Base-by-base conservation (phyloP, 2,329 filamentous ascomycete genomes). In the Allantophomopsis lycopodina region DNA sequence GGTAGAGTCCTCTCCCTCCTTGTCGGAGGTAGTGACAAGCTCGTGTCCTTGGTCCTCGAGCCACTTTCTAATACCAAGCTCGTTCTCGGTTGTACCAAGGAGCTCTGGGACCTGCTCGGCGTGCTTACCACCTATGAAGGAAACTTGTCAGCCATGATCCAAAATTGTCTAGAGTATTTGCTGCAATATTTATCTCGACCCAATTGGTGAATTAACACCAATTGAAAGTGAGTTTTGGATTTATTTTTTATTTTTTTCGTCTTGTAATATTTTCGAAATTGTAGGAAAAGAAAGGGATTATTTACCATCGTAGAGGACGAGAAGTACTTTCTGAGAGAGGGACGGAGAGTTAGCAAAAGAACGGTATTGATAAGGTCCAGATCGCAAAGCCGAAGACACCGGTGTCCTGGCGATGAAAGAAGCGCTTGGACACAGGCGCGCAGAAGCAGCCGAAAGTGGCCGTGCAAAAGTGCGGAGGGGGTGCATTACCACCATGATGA, bases 11-110 rank as follows among this genome's bases (percentile, higher is more conserved):
- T 86, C 83, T 50, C 86, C 83, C 54, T 98, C 91, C 73, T 98
- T 98, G 73, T 95, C 86, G 35, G 88, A 94, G 49, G 91, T 98
- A 55, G 91, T 98, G 53, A 98, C 76, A 46, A 98, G 77, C 48
- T 85, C 93, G 76, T 98, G 91, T 55, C 91, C 91, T 63, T 93
- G 81, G 46, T 89, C 84, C 72, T 96, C 91, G 53, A 98, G 80
- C 89, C 91, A 98, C 67, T 93, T 88, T 59, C 91, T 79, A 60
- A 98, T 71, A 54, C 91, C 91, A 46, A 98, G 85, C 74, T 98
- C 91, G 64, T 96, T 96, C 74, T 98, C 86, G 37, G 87, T 95
- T 48, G 91, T 94, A 57, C 91, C 91, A 55, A 57, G 49, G 35
- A 98, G 75, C 55, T 75, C 76, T 48, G 88, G 87, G 61, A 79